Base-by-base conservation (phyloP, 2,329 filamentous ascomycete species). In the Davidsoniella neocaledoniae region DNA sequence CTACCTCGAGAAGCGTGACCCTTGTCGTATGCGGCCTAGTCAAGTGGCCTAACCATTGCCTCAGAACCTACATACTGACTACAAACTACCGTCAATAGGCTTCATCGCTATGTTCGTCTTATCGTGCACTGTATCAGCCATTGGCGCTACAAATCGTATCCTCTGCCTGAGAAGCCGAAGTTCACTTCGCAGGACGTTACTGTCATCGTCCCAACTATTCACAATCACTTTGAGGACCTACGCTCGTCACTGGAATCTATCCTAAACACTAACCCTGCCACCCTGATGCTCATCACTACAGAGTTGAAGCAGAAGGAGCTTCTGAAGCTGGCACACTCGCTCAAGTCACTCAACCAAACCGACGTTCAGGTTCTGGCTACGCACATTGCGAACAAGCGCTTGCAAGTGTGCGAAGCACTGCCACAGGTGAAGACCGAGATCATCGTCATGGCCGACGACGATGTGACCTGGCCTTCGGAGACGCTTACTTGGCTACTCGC, bases 371-470 rank as follows among this genome's bases (percentile, higher is more conserved):
- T 94, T 41, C 71, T 90, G 56, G 81, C 76, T 55, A 84, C 87
- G 26, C 72, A 76, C 54, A 88, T 94, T 61, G 87, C 90, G 57
- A 96, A 96, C 69, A 96, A 96, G 70, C 83, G 90, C 50, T 78
- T 90, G 17, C 90, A 96, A 64, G 87, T 96, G 61, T 93, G 86
- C 63, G 77, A 86, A 61, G 90, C 87, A 3, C 84, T 96, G 44
- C 87, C 88, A 17, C 76, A 86, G 57, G 86, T 95, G 52, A 73
- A 70, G 56, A 95, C 90, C 0, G 68, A 74, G 47, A 87, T 96
- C 61, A 94, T 86, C 37, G 76, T 96, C 58, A 86, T 96, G 69
- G 87, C 88, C 23, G 90, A 96, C 62, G 90, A 96, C 65, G 90
- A 96, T 63, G 90, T 96, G 54, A 87, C 83, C 58, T 94, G 90